phyloP scores from a whole-genome alignment of 805 yeast species.

The Wickerhamomyces bovis region DNA sequence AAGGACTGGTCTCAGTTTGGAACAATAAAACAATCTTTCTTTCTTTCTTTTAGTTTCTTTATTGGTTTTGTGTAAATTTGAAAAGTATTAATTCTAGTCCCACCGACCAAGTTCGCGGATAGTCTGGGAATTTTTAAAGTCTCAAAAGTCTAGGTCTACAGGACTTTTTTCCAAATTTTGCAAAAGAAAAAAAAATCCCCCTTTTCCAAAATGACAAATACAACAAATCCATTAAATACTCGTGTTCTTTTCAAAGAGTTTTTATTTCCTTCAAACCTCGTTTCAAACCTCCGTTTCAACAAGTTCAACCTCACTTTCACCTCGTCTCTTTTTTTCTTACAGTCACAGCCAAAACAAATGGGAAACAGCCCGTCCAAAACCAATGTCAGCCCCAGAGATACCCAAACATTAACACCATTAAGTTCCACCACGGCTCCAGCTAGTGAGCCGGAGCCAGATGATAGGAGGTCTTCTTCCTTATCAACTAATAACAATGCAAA shows the following conservation, averaged over 20 bases:
- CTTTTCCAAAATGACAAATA: not conserved
- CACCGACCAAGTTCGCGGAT: not conserved
- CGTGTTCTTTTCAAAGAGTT: no score
- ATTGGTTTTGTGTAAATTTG: not conserved
- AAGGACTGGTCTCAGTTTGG: no score
- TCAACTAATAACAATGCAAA: constrained; percentile 11
- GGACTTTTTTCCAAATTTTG: not conserved
- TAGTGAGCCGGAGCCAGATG: constrained; percentile 42
- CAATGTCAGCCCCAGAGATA: constrained; percentile 30
- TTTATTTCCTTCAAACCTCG: not conserved
- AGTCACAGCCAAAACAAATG: constrained; percentile 28
- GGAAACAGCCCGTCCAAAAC: constrained; percentile 60
- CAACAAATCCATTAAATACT: not conserved
- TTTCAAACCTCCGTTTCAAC: no score
- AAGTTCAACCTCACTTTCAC: no score
- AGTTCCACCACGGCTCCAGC: constrained; percentile 26
- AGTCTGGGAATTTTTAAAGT: no score
- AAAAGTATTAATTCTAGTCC: no score
- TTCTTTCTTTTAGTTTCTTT: not conserved
- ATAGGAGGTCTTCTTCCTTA: constrained; percentile 40
- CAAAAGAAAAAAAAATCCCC: not conserved
- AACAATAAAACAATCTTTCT: no score
- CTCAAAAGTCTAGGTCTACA: no score
- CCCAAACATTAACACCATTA: constrained; percentile 24
- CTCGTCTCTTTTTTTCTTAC: no score